Evolutionary conservation across 352 stramenopile genomes (phyloP), one percentile per base, ranked within the genome.

Genomic region (Pythium rishiriense): DNA sequence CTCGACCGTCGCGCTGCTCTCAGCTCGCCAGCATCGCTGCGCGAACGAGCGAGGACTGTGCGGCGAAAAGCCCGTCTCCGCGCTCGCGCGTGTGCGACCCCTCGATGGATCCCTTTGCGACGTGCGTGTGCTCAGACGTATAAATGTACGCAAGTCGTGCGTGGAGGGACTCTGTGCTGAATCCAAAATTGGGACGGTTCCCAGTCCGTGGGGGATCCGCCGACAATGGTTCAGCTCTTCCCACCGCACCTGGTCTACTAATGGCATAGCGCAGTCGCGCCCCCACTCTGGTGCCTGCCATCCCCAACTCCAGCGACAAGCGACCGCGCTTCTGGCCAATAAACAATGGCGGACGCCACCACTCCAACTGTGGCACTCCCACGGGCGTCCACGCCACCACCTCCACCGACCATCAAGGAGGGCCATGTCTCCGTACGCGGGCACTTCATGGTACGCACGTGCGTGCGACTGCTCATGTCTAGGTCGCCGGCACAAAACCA

Each of bases 401-500:
- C 26, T 12, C 28, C 17, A 21, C 21, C 25, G 1, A 33, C 60
- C 26, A 78, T 88, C 63, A 88, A 88, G 55, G 76, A 87, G 71
- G 81, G 81, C 52, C 76, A 72, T 15, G 72, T 91, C 15, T 62
- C 74, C 11, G 79, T 91, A 21, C 81, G 79, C 8, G 78, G 79
- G 7, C 81, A 86, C 37, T 91, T 88, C 25, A 82, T 91, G 62
- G 79, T 91, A 69, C 33, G 31, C 26, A n/a, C 7, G 33, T 12
- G 3, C 17, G n/a, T 5, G 37, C 14, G 37, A 2, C 37, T n/a
- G 11, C 37, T 19, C 6, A 14, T 43, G 14, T 8, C 37, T n/a
- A 37, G 6, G 6, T 12, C 11, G 31, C 14, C 15, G 1, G 37
- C 37, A 12, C 10, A 8, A 17, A 6, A n/a, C 37, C n/a, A 43